Base-by-base conservation (phyloP, 2,329 filamentous ascomycete species). In the Apiospora hydei region DNA sequence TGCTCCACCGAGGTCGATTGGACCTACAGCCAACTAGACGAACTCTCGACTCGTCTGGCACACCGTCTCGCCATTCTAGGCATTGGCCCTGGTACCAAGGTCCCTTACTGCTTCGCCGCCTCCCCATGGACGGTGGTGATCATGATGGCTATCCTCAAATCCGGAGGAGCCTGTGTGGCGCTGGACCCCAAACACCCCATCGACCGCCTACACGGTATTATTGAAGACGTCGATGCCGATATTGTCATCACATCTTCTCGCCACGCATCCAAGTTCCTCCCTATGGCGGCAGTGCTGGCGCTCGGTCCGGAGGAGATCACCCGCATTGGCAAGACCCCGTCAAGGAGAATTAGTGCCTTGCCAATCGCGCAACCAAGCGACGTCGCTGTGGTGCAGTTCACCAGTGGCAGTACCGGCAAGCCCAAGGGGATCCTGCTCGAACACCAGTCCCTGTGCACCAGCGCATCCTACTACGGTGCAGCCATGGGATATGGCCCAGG, bases 251-350 rank as follows among this genome's bases (percentile, higher is more conserved):
- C 67, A 8, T 53, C 67, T 7, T 57, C 70, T 6, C 70, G 46
- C 24, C 66, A 69, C 66, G 66, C 70, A 13, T 44, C 66, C 26
- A 71, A 71, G 53, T 71, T 71, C 66, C 38, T 71, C 21, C 30
- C 70, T 16, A 18, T 69, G n/a, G 49, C 70, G 10, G 70, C 70
- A 3, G 70, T 71, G 1, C 34, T 71, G 47, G 64, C 70, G 7
- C 70, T 71, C 10, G 70, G 70, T 24, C 66, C 70, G 3, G 70
- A 69, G n/a, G 64, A 71, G 26, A 67, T 71, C 46, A 71, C 53
- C 6, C 70, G 70, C 38, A 41, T 71, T 21, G 68, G 46, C 46
- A 44, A 51, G 10, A 46, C 70, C 38, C 21, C 66, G 2, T 47
- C 47, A 5, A 43, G 68, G 21, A 61, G 47, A 18, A 18, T 64